A percentile compares a stretch with the other conserved stretches of the same genome.
These are phyloP conservation scores for Podila minutissima DNA, from an alignment of 192 early-diverging fungal genomes.

Conservation along the genomic window DNA sequence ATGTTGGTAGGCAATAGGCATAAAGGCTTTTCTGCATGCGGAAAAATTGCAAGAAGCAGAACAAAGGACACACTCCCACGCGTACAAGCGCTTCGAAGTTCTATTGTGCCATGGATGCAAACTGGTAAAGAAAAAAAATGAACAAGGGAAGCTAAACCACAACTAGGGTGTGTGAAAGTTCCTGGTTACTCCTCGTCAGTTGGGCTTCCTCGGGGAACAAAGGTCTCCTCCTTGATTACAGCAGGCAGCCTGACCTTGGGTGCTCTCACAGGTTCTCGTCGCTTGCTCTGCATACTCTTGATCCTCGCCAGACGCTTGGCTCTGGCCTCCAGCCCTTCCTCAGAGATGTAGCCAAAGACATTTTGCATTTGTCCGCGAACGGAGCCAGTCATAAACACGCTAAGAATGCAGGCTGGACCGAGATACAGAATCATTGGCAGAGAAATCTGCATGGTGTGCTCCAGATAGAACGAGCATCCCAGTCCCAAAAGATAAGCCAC, in stretches of 20 bases:
- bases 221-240: slow-evolving; percentile 21
- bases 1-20: too few species aligned
- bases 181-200: neutral
- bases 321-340: slow-evolving; percentile 54
- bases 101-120: too few species aligned
- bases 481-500: slow-evolving; percentile 84
- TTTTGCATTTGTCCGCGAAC: slow-evolving; percentile 71
- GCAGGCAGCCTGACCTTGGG: slow-evolving; percentile 3
- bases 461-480: slow-evolving; percentile 81
- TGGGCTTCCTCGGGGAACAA: neutral
- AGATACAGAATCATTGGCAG: slow-evolving; percentile 94
- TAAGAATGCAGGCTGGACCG: slow-evolving; percentile 92
- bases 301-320: slow-evolving; percentile 25
- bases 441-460: slow-evolving; percentile 88
- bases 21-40: too few species aligned
- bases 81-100: too few species aligned
- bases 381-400: slow-evolving; percentile 72
- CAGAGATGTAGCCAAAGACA: slow-evolving; percentile 68
- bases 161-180: too few species aligned
- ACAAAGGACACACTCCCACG: too few species aligned
- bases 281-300: slow-evolving; percentile 7
- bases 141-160: too few species aligned
- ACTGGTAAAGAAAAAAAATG: too few species aligned
- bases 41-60: too few species aligned
- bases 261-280: neutral